Percentiles rank a stretch among this genome's conserved stretches.
Evolutionary conservation across 352 stramenopile species (phyloP).

Genomic region (Globisporangium perplexum): DNA sequence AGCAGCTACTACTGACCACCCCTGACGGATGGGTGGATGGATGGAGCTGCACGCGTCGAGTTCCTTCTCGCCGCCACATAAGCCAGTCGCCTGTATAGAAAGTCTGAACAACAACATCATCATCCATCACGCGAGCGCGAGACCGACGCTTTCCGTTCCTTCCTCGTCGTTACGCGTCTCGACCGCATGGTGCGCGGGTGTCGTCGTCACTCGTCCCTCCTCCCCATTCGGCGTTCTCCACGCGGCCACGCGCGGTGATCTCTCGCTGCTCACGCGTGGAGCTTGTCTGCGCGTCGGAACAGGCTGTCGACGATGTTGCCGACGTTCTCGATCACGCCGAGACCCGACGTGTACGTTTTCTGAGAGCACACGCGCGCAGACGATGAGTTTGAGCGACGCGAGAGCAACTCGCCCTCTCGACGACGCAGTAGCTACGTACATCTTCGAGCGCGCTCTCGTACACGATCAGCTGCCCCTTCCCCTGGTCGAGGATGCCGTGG

Average conservation of each 20-base stretch:
- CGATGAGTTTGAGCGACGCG: not conserved
- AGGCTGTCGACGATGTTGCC: constrained; percentile 95
- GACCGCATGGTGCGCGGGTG: not conserved
- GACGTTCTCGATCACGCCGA: constrained; percentile 96
- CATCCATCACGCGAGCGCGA: no score
- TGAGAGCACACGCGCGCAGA: constrained; percentile 14
- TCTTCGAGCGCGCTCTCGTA: constrained; percentile 94
- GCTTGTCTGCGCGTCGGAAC: constrained; percentile 85
- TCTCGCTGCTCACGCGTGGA: constrained; percentile 45
- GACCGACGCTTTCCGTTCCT: not conserved
- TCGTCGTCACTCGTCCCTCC: not conserved
- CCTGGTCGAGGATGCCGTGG: constrained; percentile 98
- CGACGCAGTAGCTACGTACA: constrained; percentile 38
- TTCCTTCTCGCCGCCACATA: not conserved
- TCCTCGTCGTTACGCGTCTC: no score
- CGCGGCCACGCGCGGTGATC: not conserved
- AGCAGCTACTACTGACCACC: constrained; percentile 18
- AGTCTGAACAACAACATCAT: not conserved
- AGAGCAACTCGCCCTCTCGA: no score
- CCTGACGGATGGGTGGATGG: not conserved
- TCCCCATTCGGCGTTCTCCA: not conserved
- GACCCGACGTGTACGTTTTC: constrained; percentile 90
- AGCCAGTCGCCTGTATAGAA: not conserved
- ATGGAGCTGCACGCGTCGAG: not conserved
- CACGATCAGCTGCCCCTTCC: constrained; percentile 98